Percentiles rank a stretch among this genome's conserved stretches.
phyloP scores from a whole-genome alignment of 176 grass and related monocot species.

The Oryza glaberrima region DNA sequence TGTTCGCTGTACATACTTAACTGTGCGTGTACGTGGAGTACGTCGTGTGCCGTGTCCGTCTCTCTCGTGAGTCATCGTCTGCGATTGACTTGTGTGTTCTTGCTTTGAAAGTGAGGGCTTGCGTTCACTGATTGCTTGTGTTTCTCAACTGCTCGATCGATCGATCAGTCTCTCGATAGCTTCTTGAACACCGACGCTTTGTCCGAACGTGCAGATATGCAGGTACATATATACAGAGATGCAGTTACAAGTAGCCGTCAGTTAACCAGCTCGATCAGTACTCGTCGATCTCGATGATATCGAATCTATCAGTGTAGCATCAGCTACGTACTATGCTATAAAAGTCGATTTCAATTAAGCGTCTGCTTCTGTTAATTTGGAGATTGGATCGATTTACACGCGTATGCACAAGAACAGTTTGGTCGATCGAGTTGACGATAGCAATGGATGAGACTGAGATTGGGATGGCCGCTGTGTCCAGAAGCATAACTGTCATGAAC shows the following conservation, averaged over 20 bases:
- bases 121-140: neutral
- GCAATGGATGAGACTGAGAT: no score
- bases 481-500: constrained; percentile 21
- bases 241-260: neutral
- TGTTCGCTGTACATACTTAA: neutral
- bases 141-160: neutral
- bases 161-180: neutral
- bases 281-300: no score
- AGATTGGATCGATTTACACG: no score
- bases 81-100: neutral
- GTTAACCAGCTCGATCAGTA: neutral
- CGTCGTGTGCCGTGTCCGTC: neutral
- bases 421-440: neutral
- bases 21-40: neutral
- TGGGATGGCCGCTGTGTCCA: neutral
- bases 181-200: neutral
- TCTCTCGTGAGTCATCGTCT: neutral
- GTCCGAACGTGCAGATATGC: neutral
- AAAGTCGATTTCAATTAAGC: neutral
- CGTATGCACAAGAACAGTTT: neutral
- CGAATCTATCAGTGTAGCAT: no score
- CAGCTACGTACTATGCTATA: neutral
- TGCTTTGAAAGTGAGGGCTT: neutral
- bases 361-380: neutral
- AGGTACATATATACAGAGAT: neutral